phyloP scores from a whole-genome alignment of 108 stramenopile genomes.

The Ochromonas danica region DNA sequence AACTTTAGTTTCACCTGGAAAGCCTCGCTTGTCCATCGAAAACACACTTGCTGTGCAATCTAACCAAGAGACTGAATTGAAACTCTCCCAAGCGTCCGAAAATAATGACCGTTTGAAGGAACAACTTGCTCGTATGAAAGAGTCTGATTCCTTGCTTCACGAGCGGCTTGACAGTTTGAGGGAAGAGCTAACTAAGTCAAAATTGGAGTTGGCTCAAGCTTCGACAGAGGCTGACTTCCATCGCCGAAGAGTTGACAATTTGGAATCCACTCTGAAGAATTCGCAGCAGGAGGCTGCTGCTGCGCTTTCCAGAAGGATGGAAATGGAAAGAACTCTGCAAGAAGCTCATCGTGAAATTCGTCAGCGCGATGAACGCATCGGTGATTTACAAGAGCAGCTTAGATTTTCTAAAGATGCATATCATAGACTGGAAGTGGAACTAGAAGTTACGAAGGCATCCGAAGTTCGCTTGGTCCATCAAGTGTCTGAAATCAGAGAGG shows the following conservation, averaged over 20 bases:
- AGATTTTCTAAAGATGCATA: background rate
- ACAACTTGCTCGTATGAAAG: background rate
- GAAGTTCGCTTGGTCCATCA: slow-evolving; percentile 10
- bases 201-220: background rate
- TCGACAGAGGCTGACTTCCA: slow-evolving; percentile 10
- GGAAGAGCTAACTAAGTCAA: background rate
- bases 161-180: background rate
- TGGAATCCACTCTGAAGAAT: background rate
- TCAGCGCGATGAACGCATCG: background rate
- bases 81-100: background rate
- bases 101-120: background rate
- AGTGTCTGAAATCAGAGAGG: slow-evolving; percentile 6
- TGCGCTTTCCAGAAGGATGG: background rate
- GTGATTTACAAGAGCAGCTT: background rate
- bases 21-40: background rate
- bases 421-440: background rate
- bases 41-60: background rate
- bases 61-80: no score
- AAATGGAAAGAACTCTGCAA: background rate
- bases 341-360: slow-evolving; percentile 19
- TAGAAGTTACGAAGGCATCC: slow-evolving; percentile 19
- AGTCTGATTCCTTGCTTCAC: background rate
- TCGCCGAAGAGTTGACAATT: background rate
- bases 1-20: background rate
- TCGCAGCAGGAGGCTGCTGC: background rate